Evolutionary conservation across 1,139 yeast species (phyloP).

Genomic region (Arxiozyma bovina): DNA sequence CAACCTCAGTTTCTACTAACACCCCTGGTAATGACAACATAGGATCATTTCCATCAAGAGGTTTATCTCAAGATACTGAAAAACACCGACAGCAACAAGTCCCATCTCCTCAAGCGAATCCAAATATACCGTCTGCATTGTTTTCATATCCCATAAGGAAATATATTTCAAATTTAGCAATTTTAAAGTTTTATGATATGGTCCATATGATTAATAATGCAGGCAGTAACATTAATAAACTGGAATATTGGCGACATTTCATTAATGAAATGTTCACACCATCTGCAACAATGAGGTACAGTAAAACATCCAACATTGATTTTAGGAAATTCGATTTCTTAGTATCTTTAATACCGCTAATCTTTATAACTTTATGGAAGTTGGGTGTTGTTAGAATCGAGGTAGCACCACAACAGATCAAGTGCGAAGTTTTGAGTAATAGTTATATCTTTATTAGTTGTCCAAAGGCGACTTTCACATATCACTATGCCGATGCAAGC

Average conservation of each 20-base stretch:
- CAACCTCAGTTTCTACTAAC: neutral
- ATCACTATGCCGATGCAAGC: slow-evolving; percentile 61
- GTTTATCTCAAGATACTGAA: neutral
- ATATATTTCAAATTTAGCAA: slow-evolving; percentile 24
- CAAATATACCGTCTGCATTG: slow-evolving; percentile 2
- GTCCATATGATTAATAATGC: slow-evolving; percentile 21
- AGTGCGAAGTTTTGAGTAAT: slow-evolving; percentile 56
- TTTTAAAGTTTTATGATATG: slow-evolving; percentile 20
- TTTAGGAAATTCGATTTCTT: slow-evolving; percentile 51
- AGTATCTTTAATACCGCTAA: slow-evolving; percentile 3
- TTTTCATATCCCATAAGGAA: slow-evolving; percentile 14
- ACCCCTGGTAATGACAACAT: neutral
- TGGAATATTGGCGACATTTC: slow-evolving; percentile 41
- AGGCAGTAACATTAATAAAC: slow-evolving; percentile 30
- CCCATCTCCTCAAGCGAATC: neutral
- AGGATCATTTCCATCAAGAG: neutral
- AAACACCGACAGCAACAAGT: neutral
- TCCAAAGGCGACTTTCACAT: slow-evolving; percentile 46
- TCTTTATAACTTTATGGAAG: slow-evolving; percentile 3
- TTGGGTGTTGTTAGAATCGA: slow-evolving; percentile 47
- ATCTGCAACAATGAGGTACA: slow-evolving; percentile 38
- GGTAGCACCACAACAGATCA: slow-evolving; percentile 51
- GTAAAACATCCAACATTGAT: slow-evolving; percentile 39
- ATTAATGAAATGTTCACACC: slow-evolving; percentile 44
- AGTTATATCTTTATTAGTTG: slow-evolving; percentile 59